A percentile compares a stretch with the other conserved stretches of the same genome.
Conservation (phyloP, 2,329 filamentous ascomycete species). For the Neofusicoccum umdonicola region DNA sequence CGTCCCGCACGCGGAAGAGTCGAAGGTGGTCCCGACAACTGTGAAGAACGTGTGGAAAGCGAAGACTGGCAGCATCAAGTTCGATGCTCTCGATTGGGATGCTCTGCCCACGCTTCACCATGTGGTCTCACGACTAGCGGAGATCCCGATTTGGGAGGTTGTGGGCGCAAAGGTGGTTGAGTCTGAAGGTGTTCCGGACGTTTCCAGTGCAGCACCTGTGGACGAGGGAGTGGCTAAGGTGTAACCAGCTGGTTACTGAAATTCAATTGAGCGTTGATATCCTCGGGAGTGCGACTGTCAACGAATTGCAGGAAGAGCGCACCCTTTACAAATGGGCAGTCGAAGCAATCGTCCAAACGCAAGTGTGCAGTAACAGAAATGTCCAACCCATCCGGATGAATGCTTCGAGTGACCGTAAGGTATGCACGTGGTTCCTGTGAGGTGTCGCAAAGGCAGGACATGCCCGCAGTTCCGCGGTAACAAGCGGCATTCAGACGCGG, state of each 20-base stretch:
- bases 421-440: too few relatives aligned
- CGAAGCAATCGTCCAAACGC: too few relatives aligned
- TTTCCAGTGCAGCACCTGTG: slow-evolving; percentile 36
- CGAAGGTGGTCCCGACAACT: slow-evolving; percentile 32
- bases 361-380: too few relatives aligned
- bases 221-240: slow-evolving; percentile 23
- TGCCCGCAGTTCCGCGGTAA: neutral
- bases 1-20: slow-evolving; percentile 33
- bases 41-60: slow-evolving; percentile 37
- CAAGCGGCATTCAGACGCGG: neutral
- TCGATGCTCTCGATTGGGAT: slow-evolving; percentile 53
- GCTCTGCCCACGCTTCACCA: slow-evolving; percentile 61
- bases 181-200: slow-evolving; percentile 53
- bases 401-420: too few relatives aligned
- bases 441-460: too few relatives aligned
- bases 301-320: too few relatives aligned
- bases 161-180: slow-evolving; percentile 56
- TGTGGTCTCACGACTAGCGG: slow-evolving; percentile 51
- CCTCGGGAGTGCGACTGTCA: neutral
- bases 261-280: neutral
- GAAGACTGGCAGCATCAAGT: slow-evolving; percentile 45
- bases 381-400: too few relatives aligned
- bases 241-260: slow-evolving; percentile 18
- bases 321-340: too few relatives aligned
- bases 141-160: slow-evolving; percentile 58